phyloP scores from a whole-genome alignment of 2,329 filamentous ascomycete species.

The Reticulascus tulasneorum region DNA sequence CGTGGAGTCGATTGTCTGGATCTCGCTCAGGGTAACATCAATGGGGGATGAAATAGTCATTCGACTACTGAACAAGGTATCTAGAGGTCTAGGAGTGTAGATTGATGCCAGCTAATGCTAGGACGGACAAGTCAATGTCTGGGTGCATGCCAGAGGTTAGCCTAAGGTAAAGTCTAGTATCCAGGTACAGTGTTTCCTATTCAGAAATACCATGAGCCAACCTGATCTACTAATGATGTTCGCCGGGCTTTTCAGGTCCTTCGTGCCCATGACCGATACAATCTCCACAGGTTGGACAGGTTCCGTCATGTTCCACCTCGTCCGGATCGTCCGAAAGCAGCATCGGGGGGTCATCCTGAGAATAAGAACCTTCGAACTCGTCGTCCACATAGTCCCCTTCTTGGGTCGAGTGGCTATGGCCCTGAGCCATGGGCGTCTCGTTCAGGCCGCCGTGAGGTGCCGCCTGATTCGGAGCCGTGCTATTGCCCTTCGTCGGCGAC shows the following conservation, averaged over 20 bases:
- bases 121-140: too few species aligned
- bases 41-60: too few species aligned
- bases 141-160: too few species aligned
- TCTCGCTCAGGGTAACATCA: too few species aligned
- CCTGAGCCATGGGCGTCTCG: constrained; percentile 17
- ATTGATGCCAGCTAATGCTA: too few species aligned
- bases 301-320: constrained; percentile 3
- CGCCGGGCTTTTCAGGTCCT: constrained; percentile 8
- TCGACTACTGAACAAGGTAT: too few species aligned
- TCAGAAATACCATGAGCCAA: not conserved
- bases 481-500: constrained; percentile 46
- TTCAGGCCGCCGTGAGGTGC: constrained; percentile 19
- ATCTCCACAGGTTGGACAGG: constrained; percentile 2
- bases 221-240: not conserved
- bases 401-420: constrained; percentile 32
- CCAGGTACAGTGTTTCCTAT: not conserved
- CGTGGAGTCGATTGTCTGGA: too few species aligned
- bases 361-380: constrained; percentile 23
- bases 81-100: too few species aligned
- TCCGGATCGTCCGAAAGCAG: constrained; percentile 9
- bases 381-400: constrained; percentile 34
- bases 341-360: constrained; percentile 15
- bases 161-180: not conserved
- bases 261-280: constrained; percentile 3
- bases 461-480: constrained; percentile 16